Evolutionary conservation across 2,329 filamentous ascomycete genomes (phyloP), one percentile per base, ranked within the genome.

Genomic region (Shiraia bambusicola): DNA sequence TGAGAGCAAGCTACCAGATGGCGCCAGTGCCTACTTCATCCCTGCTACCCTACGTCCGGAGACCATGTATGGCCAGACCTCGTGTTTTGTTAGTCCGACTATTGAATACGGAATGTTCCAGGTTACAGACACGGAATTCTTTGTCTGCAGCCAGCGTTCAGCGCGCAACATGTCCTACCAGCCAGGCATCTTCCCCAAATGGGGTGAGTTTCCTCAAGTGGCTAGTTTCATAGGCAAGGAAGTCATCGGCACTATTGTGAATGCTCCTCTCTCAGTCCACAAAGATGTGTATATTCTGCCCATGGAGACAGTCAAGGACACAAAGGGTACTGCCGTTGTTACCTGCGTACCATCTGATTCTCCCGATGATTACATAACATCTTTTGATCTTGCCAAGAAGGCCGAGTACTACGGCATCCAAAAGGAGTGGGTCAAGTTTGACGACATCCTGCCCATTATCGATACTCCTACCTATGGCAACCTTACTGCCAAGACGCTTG

Each of bases 1-100:
- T 44, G 79, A 85, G 66, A 84, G 81, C 52, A 93, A 92, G 73
- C 73, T 97, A 3, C 87, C 92, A 5, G 78, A 83, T 26, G 83
- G 80, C 51, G 85, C 88, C 32, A 86, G 86, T 48, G 85, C 96
- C 42, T 97, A 86, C 74, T 86, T 97, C 60, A 82, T 97, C 10
- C 87, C 93, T 10, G 93, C 93, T 12, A 97, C 93, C 40, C 79
- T 98, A 17, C 81, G 93, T 49, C 89, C 93, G 2, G 93, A 98
- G 76, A 98, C 93, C 26, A 97, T 98, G 92, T 98, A 97, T 66
- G 94, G 94, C 28, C 93, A 97, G 71, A 94, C 84, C 3, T 94
- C 88, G 73, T 95, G 91, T 69, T 98, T 97, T 58, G 88, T 98
- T 34, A 88, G 90, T 3, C 92, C 93, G 8, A 87, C 86, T 64